Evolutionary conservation across 1,284 basidiomycete species (phyloP), one percentile per base, ranked within the genome.

Genomic region (Marasmius tenuissimus): DNA sequence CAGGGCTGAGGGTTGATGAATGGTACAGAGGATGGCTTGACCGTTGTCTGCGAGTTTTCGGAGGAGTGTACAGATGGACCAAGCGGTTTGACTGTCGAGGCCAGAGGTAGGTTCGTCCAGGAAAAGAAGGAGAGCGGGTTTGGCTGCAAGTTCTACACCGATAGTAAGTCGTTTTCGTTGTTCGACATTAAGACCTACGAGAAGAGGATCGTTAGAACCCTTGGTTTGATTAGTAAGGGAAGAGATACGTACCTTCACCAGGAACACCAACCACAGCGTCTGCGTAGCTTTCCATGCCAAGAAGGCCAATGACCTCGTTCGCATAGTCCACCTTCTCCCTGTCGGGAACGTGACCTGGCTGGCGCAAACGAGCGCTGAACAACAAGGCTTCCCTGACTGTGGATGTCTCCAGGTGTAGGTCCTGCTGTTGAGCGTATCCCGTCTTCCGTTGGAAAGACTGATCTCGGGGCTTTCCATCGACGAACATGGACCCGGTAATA

Each of bases 41-140:
- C 89, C 89, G 60, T 83, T 84, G 59, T 85, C 81, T 53, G 88
- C 85, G 38, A 91, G 80, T 65, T 85, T 84, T 39, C 67, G 62
- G 20, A 69, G 64, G 40, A 69, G 67, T 1, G 57, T 52, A 38
- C 68, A 65, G 35, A 69, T 68, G 35, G 65, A 85, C 84, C 84
- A 91, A 0, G 89, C 88, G 34, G 83, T 85, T 69, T 91, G 88
- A 14, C 86, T 86, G 70, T 91, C 88, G 33, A 91, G 78, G 65
- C 89, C 88, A 10, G 85, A 86, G 0, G 84, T 86, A 3, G 80
- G 81, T 67, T 89, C 86, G 69, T 88, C 86, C 53, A 88, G 76
- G 81, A 90, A 89, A 40, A 90, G 78, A 11, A 91, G 75, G 4
- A 87, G 77, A 67, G 77, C 74, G 11, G 86, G 83, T 78, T 78